Conservation (phyloP, 306 rosid genomes). For the Myrica gale region DNA sequence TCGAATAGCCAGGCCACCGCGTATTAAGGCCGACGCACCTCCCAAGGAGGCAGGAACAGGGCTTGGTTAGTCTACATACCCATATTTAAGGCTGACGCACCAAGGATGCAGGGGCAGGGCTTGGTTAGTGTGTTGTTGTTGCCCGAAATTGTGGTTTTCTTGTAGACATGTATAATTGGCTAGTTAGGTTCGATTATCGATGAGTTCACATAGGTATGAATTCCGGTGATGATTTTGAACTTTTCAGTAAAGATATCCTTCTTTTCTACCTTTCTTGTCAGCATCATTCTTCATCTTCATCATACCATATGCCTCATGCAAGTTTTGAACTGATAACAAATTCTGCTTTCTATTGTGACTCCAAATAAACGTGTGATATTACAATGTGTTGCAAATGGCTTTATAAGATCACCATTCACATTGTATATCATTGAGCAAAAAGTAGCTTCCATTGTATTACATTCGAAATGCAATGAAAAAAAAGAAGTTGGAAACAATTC, state of each 20-base stretch:
- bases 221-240: not conserved
- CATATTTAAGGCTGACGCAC: not conserved
- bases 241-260: not conserved
- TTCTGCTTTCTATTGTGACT: not conserved
- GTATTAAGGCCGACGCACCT: slow-evolving; percentile 77
- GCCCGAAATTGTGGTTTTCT: not conserved
- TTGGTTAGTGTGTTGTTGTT: not conserved
- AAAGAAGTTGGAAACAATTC: not conserved
- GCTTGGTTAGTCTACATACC: slow-evolving; percentile 57
- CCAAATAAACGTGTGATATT: not conserved
- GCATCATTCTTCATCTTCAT: not conserved
- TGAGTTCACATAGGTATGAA: slow-evolving; percentile 24
- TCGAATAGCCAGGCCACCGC: slow-evolving; percentile 72
- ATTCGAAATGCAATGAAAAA: no score
- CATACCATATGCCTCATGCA: not conserved
- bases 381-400: not conserved
- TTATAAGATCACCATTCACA: not conserved
- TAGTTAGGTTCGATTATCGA: slow-evolving; percentile 27
- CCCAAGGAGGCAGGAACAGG: slow-evolving; percentile 66
- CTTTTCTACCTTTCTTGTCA: not conserved
- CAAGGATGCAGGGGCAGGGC: not conserved
- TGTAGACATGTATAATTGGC: slow-evolving; percentile 26
- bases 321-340: not conserved
- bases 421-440: not conserved
- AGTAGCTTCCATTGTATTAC: not conserved